phyloP scores from a whole-genome alignment of 331 rosid genomes.

The Malus hybrid region DNA sequence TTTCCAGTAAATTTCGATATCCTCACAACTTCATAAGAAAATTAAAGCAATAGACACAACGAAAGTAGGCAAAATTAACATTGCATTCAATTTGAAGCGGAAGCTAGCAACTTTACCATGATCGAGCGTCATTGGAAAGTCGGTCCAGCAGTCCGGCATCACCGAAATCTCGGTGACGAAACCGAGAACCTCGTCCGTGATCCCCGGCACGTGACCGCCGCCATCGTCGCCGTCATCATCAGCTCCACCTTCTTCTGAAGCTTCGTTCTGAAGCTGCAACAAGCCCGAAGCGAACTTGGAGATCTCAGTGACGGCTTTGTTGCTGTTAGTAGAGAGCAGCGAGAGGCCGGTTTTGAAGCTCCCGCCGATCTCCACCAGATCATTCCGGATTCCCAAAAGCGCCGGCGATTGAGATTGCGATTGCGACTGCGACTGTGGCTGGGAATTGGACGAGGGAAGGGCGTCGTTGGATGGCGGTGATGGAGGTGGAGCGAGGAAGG shows the following conservation, averaged over 20 bases:
- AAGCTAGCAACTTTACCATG: constrained; percentile 28
- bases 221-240: background rate
- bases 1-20: too few species aligned
- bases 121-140: constrained; percentile 67
- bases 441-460: background rate
- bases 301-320: constrained; percentile 65
- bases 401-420: constrained; percentile 20
- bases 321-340: constrained; percentile 52
- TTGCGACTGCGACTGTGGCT: background rate
- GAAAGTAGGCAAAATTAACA: background rate
- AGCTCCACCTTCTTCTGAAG: background rate
- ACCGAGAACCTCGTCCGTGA: constrained; percentile 61
- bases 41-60: background rate
- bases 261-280: constrained; percentile 29
- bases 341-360: constrained; percentile 62
- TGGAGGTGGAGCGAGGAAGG: constrained; percentile 85
- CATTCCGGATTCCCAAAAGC: constrained; percentile 68
- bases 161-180: constrained; percentile 53
- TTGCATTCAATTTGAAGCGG: background rate
- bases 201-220: constrained; percentile 43
- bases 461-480: background rate
- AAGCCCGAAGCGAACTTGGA: constrained; percentile 73
- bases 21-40: background rate
- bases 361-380: constrained; percentile 85
- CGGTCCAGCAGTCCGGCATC: constrained; percentile 77